phyloP scores from a whole-genome alignment of 2,329 filamentous ascomycete genomes.

The Neonectria coccinea region DNA sequence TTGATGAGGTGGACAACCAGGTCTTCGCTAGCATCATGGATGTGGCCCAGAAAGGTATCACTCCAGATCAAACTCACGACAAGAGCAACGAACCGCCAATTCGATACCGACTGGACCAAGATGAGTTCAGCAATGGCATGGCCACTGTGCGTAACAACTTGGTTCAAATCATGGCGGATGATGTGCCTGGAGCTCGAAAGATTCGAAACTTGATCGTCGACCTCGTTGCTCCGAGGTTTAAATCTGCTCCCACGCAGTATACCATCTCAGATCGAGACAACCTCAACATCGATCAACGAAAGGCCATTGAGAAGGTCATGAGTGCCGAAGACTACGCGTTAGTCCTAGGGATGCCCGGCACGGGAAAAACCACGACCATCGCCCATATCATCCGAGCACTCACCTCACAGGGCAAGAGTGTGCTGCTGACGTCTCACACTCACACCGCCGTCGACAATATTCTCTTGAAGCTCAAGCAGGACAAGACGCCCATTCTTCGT shows the following conservation, averaged over 20 bases:
- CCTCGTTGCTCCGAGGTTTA: slow-evolving; percentile 79
- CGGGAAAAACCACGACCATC: slow-evolving; percentile 98
- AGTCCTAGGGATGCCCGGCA: slow-evolving; percentile 98
- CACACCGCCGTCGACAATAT: slow-evolving; percentile 99
- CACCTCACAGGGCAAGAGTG: slow-evolving; percentile 89
- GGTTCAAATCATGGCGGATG: slow-evolving; percentile 89
- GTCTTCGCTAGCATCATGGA: slow-evolving; percentile 94
- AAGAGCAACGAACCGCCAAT: slow-evolving; percentile 67
- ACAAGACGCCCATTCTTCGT: slow-evolving; percentile 83
- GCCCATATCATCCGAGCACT: slow-evolving; percentile 95
- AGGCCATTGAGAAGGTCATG: slow-evolving; percentile 94
- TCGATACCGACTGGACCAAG: slow-evolving; percentile 91
- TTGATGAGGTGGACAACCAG: slow-evolving; percentile 82
- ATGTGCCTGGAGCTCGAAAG: slow-evolving; percentile 75
- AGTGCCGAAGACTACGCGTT: slow-evolving; percentile 94
- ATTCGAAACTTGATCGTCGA: slow-evolving; percentile 86
- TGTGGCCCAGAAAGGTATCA: slow-evolving; percentile 68
- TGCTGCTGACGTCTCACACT: slow-evolving; percentile 93
- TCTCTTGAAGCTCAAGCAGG: slow-evolving; percentile 85
- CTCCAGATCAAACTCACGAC: slow-evolving; percentile 62
- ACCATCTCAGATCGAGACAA: slow-evolving; percentile 70
- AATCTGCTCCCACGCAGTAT: slow-evolving; percentile 71
- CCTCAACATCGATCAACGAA: slow-evolving; percentile 88
- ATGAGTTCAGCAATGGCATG: slow-evolving; percentile 99
- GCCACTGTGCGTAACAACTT: slow-evolving; percentile 94